Conservation (phyloP, 192 early-diverging fungal species). For the Backusella luteola region DNA sequence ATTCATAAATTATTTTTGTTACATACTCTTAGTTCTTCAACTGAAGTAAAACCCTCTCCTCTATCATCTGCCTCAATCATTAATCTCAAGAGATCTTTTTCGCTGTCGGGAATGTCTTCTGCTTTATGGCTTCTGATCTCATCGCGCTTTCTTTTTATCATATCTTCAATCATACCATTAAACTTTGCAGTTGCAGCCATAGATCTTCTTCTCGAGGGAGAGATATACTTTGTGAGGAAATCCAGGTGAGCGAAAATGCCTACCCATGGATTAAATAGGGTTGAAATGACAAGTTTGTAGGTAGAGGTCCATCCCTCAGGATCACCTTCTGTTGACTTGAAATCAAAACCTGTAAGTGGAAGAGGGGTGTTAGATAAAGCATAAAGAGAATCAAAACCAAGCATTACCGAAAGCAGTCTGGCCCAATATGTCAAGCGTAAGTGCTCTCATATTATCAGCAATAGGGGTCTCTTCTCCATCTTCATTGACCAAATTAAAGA, state of each 20-base stretch:
- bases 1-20: neutral
- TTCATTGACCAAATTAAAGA: constrained; percentile 5
- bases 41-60: neutral
- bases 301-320: constrained; percentile 5
- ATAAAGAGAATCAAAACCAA: neutral
- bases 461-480: neutral
- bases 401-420: constrained; percentile 7
- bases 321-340: constrained; percentile 16
- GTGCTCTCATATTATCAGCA: neutral
- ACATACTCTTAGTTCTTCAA: neutral
- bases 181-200: constrained; percentile 16
- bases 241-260: constrained; percentile 24
- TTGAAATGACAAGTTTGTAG: neutral
- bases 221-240: neutral
- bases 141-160: constrained; percentile 26
- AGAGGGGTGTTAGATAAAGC: neutral
- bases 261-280: neutral
- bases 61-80: constrained; percentile 47
- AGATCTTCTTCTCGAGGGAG: constrained; percentile 6
- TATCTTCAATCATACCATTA: constrained; percentile 2
- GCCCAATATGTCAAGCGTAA: constrained; percentile 15
- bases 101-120: constrained; percentile 14
- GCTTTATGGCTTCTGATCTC: neutral
- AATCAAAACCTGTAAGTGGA: constrained; percentile 17
- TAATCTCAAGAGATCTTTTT: constrained; percentile 49